Evolutionary conservation across 192 early-diverging fungal genomes (phyloP), one percentile per base, ranked within the genome.

Genomic region (Backusella australiensis): DNA sequence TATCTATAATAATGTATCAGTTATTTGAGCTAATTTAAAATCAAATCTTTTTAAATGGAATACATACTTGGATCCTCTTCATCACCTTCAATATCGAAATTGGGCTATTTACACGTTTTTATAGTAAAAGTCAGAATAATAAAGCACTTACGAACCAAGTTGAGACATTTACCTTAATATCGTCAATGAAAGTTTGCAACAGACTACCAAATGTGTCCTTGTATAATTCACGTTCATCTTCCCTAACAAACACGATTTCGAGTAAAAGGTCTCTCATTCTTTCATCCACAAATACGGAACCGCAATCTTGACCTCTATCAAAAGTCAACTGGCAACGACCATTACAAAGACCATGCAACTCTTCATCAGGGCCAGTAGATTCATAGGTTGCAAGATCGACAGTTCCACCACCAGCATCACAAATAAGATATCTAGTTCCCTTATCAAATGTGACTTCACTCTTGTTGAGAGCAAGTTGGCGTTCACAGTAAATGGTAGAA

Each of bases 321-420:
- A 39, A 39, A 12, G 70, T 49, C 6, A 71, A 49, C 0, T 71
- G 70, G 49, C 70, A 49, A 46, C 44, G 70, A 0, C 44, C 29
- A n/a, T 46, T 29, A 32, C 41, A 15, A 32, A 11, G 39, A 0
- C 35, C 2, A 19, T 32, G 39, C 0, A 44, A 71, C 7, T 68
- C 35, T 68, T 34, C 17, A 34, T 35, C 35, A 36, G 67, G 34
- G 3, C 67, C 67, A 34, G 67, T 68, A 34, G 34, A 68, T 23
- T 71, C 70, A 49, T 26, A 71, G 0, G 70, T 71, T 44, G 70
- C 70, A 15, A 71, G 26, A 49, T 71, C 70, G 14, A 71, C 70
- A 5, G 70, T 71, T 32, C 70, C 70, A 71, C 70, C 70, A 34
- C 70, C 70, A 32, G 70, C 70, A 49, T 71, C 70, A 71, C 39